These are phyloP conservation scores for Kodamaea suecica DNA, from an alignment of 1,139 yeast species.

Conservation along the genomic window DNA sequence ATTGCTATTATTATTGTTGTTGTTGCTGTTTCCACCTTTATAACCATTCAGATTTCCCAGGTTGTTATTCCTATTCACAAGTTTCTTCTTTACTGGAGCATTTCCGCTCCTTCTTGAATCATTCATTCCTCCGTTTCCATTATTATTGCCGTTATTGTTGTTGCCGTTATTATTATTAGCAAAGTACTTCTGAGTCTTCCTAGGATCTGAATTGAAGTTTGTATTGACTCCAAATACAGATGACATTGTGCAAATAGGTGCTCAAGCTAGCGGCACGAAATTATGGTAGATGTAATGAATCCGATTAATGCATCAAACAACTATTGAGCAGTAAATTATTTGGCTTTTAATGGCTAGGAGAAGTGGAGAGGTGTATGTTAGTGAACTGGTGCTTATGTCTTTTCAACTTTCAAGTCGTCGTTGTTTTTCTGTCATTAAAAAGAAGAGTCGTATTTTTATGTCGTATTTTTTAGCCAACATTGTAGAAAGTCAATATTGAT, in stretches of 20 bases:
- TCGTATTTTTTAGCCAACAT: no score
- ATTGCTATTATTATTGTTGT: constrained; percentile 3
- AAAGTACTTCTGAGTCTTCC: constrained; percentile 5
- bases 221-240: constrained; percentile 9
- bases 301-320: constrained; percentile 1
- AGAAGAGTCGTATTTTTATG: no score
- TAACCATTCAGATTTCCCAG: constrained; percentile 5
- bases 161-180: constrained; percentile 3
- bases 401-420: not conserved
- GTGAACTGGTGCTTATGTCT: not conserved
- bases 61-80: constrained; percentile 2
- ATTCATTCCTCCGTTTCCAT: constrained; percentile 11
- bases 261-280: not conserved
- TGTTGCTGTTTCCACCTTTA: constrained; percentile 6
- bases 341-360: no score
- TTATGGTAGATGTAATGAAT: not conserved
- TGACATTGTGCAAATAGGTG: constrained; percentile 5
- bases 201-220: constrained; percentile 5
- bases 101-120: constrained; percentile 22
- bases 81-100: constrained; percentile 9
- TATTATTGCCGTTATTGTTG: no score
- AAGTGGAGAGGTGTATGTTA: not conserved
- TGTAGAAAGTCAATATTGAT: no score
- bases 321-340: no score
- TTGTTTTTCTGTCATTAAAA: no score